Evolutionary conservation across 441 rosid genomes (phyloP).

Genomic region (Euphorbia schlechtendalii): DNA sequence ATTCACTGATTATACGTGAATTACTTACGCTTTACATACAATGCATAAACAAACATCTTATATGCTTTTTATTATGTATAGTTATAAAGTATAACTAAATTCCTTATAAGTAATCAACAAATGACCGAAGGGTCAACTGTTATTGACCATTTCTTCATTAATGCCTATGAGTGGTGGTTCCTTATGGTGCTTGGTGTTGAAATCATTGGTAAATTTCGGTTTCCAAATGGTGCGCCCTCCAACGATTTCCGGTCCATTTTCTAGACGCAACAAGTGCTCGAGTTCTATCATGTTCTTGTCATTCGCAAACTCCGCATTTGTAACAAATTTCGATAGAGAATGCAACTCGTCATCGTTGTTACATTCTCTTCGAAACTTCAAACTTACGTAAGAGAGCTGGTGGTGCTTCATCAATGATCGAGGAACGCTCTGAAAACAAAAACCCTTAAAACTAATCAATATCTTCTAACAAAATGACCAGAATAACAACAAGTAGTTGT

Average conservation of each 20-base stretch:
- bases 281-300: conserved; percentile 1
- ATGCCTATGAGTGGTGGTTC: neutral
- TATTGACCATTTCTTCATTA: neutral
- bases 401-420: conserved; percentile 20
- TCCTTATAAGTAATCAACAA: neutral
- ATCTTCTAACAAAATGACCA: no score
- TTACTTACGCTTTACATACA: no score
- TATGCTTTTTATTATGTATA: neutral
- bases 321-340: conserved; percentile 23
- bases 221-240: conserved; percentile 27
- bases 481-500: no score
- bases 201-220: conserved; percentile 2
- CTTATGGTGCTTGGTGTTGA: neutral
- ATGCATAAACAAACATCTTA: no score
- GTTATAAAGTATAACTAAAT: neutral
- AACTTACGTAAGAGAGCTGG: conserved; percentile 23
- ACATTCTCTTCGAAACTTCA: conserved; percentile 32
- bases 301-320: neutral
- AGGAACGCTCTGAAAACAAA: conserved; percentile 26
- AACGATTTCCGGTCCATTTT: conserved; percentile 21
- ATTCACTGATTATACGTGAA: no score
- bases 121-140: neutral
- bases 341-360: conserved; percentile 19
- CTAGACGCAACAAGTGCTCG: conserved; percentile 27
- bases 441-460: no score